Conservation (phyloP, 306 rosid genomes). For the Senna tora region DNA sequence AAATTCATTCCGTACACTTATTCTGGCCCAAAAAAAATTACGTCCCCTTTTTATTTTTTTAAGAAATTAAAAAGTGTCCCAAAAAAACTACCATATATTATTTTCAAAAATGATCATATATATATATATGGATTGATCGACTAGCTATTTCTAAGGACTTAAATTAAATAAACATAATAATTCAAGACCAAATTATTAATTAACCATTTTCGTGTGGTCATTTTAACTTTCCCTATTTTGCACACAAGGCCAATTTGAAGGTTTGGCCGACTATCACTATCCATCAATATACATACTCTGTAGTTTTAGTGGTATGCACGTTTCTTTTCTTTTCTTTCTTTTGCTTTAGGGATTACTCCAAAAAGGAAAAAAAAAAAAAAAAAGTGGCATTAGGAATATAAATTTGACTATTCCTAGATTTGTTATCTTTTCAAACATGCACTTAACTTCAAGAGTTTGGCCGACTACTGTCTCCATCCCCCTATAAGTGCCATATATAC, state of each 20-base stretch:
- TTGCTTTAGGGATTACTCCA: neutral
- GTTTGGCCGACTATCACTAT: conserved; percentile 47
- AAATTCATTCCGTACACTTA: too few species aligned
- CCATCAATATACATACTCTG: conserved; percentile 3
- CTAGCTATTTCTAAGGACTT: too few species aligned
- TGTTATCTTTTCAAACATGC: conserved; percentile 14
- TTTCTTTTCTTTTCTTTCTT: neutral
- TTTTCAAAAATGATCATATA: too few species aligned
- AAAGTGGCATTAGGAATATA: neutral
- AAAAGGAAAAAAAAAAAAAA: neutral
- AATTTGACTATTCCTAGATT: conserved; percentile 28
- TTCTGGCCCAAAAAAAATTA: too few species aligned
- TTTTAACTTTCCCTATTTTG: conserved; percentile 31
- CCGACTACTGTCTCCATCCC: conserved; percentile 43
- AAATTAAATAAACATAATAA: too few species aligned
- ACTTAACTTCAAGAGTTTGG: conserved; percentile 40
- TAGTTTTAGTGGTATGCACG: neutral
- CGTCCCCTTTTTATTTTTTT: too few species aligned
- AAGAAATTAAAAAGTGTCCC: too few species aligned
- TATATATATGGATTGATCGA: too few species aligned
- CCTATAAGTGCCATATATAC: neutral
- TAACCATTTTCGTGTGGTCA: neutral
- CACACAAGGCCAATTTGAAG: conserved; percentile 22
- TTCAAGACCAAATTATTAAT: neutral
- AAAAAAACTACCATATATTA: too few species aligned